phyloP scores from a whole-genome alignment of 768 basidiomycete genomes.

The Lactarius sp. region DNA sequence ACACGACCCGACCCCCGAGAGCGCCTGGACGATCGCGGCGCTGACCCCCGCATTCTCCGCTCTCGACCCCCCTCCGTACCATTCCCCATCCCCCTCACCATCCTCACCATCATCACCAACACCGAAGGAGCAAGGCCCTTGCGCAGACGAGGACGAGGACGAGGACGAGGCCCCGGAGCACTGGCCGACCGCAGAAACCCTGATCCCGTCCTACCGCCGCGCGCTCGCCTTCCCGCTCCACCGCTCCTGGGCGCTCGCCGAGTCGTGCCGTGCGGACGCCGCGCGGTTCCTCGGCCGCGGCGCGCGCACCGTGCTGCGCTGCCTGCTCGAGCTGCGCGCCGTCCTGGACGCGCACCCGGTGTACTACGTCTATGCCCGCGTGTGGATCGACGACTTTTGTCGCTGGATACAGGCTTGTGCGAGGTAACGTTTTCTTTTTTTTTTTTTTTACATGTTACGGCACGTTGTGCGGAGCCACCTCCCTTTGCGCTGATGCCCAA shows the following conservation, averaged over 20 bases:
- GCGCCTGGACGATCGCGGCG: conserved; percentile 77
- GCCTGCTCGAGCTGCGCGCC: conserved; percentile 64
- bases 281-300: conserved; percentile 53
- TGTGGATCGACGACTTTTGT: conserved; percentile 83
- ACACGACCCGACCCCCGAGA: conserved; percentile 79
- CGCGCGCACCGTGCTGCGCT: conserved; percentile 56
- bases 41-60: conserved; percentile 79
- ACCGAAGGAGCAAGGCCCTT: not conserved
- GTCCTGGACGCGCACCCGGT: conserved; percentile 79
- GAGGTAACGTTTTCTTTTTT: conserved; percentile 39
- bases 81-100: not conserved
- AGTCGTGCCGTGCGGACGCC: conserved; percentile 63
- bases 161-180: not conserved
- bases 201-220: conserved; percentile 68
- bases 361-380: conserved; percentile 83
- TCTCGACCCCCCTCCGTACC: conserved; percentile 64
- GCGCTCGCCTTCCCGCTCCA: conserved; percentile 73
- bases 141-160: no score
- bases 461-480: no score
- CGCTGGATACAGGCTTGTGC: conserved; percentile 71
- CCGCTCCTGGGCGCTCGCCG: conserved; percentile 70
- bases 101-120: conserved; percentile 30
- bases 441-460: no score
- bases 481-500: not conserved
- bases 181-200: conserved; percentile 45